A percentile compares a stretch with the other conserved stretches of the same genome.
phyloP scores from a whole-genome alignment of 1,139 yeast genomes.

The Blastobotrys capitulatus region DNA sequence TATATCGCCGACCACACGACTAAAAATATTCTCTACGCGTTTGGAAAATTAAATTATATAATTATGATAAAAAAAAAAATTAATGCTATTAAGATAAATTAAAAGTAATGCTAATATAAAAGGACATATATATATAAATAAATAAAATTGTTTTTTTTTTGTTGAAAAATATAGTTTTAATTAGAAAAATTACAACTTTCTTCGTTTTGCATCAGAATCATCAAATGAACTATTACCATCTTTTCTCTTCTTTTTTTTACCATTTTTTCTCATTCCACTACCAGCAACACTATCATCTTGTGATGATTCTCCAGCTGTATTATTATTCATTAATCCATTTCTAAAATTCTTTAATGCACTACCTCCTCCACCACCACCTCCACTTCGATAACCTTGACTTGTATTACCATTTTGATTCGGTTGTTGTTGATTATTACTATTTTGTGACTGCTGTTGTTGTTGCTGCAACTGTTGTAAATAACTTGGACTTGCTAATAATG shows the following conservation, averaged over 20 bases:
- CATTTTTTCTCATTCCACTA: background rate
- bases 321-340: conserved; percentile 2
- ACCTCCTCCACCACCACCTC: background rate
- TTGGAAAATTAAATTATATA: background rate
- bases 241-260: conserved; percentile 8
- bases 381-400: background rate
- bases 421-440: conserved; percentile 1
- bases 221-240: conserved; percentile 1
- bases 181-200: background rate
- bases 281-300: conserved; percentile 8
- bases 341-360: conserved; percentile 4
- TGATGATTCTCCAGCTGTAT: conserved; percentile 6
- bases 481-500: conserved; percentile 21
- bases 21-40: too few species aligned
- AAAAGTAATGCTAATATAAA: background rate
- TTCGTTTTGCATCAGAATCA: conserved; percentile 6
- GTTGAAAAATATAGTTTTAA: too few species aligned
- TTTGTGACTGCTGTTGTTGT: conserved; percentile 4
- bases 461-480: background rate
- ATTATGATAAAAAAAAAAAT: background rate
- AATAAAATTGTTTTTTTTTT: too few species aligned
- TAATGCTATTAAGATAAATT: background rate
- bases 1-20: too few species aligned
- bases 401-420: background rate
- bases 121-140: background rate